Evolutionary conservation across 208 protist species (phyloP), one percentile per base, ranked within the genome.

Genomic region (Trypanosoma caninum): DNA sequence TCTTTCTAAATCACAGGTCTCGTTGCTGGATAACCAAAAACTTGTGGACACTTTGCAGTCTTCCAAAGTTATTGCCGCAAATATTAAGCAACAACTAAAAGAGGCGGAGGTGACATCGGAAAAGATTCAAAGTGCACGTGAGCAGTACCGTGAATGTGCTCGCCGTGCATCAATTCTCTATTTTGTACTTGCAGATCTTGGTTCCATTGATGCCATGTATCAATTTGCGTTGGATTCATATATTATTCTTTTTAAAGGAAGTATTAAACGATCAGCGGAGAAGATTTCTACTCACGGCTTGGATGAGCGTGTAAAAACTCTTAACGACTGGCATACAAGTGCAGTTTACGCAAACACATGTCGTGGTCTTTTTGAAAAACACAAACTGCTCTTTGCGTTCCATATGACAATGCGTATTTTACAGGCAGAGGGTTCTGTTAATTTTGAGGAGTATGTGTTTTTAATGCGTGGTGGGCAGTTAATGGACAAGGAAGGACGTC

Each of bases 331-430:
- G 81, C 98, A 99, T 78, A 99, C 98, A 3, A 82, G 82, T n/a
- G 81, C 92, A 8, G 97, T 99, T 38, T 99, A 99, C 86, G 89
- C 81, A 33, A 98, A 95, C 78, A 98, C 95, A 18, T 99, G 98
- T 87, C 88, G 98, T 56, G 98, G 96, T 33, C 80, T 99, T 11
- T 99, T 99, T 74, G 98, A 99, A 81, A 83, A 87, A 34, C 98
- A 99, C 87, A 99, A 99, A 80, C 78, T 99, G 18, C 92, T 99
- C 28, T 99, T 99, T 33, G 91, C 97, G 37, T 99, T 99, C 78
- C 97, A 99, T 78, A 98, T 99, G 87, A 98, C 95, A 57, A 94
- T 97, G 28, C 94, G 93, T 72, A 98, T 99, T 47, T 55, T 99
- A 60, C 83, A 93, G 59, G 80, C 76, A n/a, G 73, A 94, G 68